Evolutionary conservation across 805 yeast genomes (phyloP).

Genomic region (Tetrapisispora pingtungensis): DNA sequence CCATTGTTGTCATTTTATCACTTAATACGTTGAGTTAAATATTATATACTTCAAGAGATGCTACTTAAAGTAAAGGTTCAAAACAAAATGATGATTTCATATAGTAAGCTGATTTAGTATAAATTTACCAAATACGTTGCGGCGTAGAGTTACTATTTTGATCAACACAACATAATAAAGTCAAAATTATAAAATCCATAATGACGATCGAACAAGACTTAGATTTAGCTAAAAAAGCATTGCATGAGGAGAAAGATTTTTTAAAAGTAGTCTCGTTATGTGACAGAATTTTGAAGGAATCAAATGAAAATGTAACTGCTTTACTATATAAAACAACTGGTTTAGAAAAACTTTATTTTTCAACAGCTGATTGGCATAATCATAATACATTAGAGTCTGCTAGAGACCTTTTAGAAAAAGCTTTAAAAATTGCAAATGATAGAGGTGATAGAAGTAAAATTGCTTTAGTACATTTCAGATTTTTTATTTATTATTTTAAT

Average conservation of each 20-base stretch:
- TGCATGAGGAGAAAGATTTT: constrained; percentile 38
- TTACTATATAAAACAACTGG: constrained; percentile 41
- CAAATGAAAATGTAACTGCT: constrained; percentile 39
- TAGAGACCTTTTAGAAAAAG: constrained; percentile 24
- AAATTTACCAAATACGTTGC: too few relatives aligned
- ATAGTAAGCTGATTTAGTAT: too few relatives aligned
- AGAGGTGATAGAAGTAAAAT: constrained; percentile 39
- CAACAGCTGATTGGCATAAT: constrained; percentile 33
- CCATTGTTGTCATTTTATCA: too few relatives aligned
- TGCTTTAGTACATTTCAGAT: constrained; percentile 39
- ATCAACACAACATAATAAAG: too few relatives aligned
- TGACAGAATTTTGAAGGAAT: constrained; percentile 33
- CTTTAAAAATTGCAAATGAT: constrained; percentile 36
- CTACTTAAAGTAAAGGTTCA: too few relatives aligned
- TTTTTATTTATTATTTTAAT: constrained; percentile 39
- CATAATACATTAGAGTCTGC: constrained; percentile 37
- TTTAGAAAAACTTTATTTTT: constrained; percentile 34
- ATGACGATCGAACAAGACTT: constrained; percentile 29
- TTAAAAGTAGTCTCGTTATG: constrained; percentile 36
- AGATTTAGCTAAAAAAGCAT: constrained; percentile 35
- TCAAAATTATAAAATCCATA: not conserved
- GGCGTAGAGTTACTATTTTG: too few relatives aligned
- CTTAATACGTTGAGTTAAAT: too few relatives aligned
- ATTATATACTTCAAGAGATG: too few relatives aligned
- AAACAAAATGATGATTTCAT: too few relatives aligned